Evolutionary conservation across 495 filamentous ascomycete species (phyloP).

Genomic region (Immersiella caudata): DNA sequence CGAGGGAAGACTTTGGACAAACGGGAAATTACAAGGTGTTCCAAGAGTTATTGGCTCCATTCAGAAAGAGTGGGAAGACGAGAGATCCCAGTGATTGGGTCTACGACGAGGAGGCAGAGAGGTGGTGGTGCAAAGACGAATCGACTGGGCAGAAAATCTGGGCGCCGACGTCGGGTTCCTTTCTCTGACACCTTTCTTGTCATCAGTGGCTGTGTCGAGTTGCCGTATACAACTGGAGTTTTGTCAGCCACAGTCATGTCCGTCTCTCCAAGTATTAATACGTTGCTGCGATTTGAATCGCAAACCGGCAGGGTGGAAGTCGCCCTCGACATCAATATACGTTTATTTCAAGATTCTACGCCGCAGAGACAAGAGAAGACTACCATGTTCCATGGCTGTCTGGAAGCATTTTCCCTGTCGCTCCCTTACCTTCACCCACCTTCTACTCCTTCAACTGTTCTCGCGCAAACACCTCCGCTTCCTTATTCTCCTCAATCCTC

Average conservation of each 20-base stretch:
- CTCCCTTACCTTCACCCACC: constrained; percentile 27
- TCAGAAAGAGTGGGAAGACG: not conserved
- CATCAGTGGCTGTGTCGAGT: not conserved
- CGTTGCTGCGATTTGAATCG: too few relatives aligned
- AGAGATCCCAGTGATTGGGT: constrained; percentile 1
- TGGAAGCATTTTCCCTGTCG: too few relatives aligned
- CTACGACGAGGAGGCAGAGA: constrained; percentile 2
- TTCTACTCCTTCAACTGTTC: constrained; percentile 42
- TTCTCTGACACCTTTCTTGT: not conserved
- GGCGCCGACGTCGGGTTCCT: constrained; percentile 3
- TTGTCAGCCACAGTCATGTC: not conserved
- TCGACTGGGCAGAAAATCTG: not conserved
- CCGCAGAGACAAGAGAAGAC: too few relatives aligned
- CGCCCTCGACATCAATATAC: too few relatives aligned
- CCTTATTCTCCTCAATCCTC: constrained; percentile 56
- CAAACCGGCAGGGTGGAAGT: too few relatives aligned
- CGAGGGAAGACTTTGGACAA: not conserved
- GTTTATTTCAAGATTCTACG: too few relatives aligned
- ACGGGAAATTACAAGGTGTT: constrained; percentile 2
- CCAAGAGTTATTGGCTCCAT: constrained; percentile 2
- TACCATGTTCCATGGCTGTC: too few relatives aligned
- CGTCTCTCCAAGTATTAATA: too few relatives aligned
- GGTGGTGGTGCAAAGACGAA: not conserved
- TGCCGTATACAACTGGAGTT: not conserved
- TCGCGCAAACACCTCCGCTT: constrained; percentile 56